Evolutionary conservation across 2,329 filamentous ascomycete species (phyloP).

Genomic region (Fusarium incarnatum): DNA sequence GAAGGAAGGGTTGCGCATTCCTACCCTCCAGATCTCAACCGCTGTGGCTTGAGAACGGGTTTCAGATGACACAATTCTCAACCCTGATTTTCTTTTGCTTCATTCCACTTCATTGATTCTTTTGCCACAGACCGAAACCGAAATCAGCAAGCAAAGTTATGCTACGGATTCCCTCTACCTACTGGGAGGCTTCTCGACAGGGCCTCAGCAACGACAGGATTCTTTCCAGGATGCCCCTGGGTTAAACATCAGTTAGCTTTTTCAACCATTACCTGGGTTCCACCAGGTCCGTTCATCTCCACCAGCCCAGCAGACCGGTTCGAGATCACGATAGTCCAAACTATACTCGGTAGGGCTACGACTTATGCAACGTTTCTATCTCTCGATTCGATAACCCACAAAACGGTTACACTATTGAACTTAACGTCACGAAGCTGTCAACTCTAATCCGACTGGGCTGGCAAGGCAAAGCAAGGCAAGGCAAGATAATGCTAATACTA

Average conservation of each 20-base stretch:
- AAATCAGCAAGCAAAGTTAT: not conserved
- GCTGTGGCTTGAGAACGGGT: conserved; percentile 21
- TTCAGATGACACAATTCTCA: conserved; percentile 18
- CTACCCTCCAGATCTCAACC: conserved; percentile 4
- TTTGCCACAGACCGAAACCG: conserved; percentile 25
- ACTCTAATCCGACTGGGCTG: not conserved
- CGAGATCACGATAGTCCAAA: conserved; percentile 36
- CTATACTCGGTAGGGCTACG: conserved; percentile 38
- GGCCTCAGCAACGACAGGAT: not conserved
- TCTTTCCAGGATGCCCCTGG: conserved; percentile 9
- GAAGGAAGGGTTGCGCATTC: conserved; percentile 9
- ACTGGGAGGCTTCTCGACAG: not conserved
- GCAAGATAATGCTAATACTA: not conserved
- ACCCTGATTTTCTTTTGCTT: conserved; percentile 8
- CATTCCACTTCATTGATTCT: conserved; percentile 32
- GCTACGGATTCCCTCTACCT: not conserved
- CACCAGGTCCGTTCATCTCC: conserved; percentile 41
- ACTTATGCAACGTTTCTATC: conserved; percentile 31
- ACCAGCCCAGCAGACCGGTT: conserved; percentile 42
- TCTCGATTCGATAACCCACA: conserved; percentile 5
- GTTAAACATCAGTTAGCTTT: conserved; percentile 30
- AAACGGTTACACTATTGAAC: conserved; percentile 21
- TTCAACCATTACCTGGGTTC: conserved; percentile 31
- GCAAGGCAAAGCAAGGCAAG: not conserved
- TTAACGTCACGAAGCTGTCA: not conserved